phyloP scores from a whole-genome alignment of 495 filamentous ascomycete genomes.

The Tuber indicum region DNA sequence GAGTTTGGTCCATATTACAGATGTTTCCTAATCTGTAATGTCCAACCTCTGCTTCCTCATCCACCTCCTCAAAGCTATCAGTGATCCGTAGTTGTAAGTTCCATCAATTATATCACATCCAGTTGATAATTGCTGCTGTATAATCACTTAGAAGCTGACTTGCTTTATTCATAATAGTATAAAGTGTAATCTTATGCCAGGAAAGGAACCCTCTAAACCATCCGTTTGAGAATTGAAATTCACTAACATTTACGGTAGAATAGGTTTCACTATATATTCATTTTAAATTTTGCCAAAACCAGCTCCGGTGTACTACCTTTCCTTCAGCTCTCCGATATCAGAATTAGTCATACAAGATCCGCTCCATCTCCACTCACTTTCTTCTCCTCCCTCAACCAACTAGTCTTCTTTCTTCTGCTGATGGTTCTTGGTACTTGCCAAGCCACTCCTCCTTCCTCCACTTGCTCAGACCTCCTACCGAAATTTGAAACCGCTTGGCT shows the following conservation, averaged over 20 bases:
- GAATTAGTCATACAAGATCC: no score
- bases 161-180: no score
- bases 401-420: neutral
- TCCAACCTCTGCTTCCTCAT: no score
- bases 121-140: neutral
- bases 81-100: constrained; percentile 4
- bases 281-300: no score
- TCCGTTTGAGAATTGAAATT: constrained; percentile 11
- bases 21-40: no score
- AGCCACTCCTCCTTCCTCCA: neutral
- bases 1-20: no score
- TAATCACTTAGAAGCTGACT: no score
- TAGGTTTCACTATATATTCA: neutral
- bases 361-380: no score
- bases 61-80: neutral
- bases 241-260: neutral
- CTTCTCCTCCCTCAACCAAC: neutral
- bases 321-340: no score
- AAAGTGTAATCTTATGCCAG: constrained; percentile 11
- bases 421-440: neutral
- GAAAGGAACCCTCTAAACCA: constrained; percentile 12
- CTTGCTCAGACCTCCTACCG: neutral
- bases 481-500: neutral
- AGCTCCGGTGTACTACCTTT: no score
- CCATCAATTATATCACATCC: neutral